Conservation (phyloP, 2,329 filamentous ascomycete genomes). For the Sarocladiaceae sp. region DNA sequence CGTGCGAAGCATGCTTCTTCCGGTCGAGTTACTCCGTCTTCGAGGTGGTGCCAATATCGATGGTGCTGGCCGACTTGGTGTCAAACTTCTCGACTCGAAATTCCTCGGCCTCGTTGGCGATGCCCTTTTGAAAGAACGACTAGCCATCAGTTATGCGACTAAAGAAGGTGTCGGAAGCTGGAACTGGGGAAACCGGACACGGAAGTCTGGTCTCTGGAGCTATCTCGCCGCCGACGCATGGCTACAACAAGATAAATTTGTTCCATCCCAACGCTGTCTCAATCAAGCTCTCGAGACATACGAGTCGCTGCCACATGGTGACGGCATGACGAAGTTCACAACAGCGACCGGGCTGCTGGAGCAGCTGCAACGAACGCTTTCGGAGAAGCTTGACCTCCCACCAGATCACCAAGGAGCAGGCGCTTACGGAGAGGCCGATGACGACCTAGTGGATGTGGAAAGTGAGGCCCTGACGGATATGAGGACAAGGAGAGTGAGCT, state of each 20-base stretch:
- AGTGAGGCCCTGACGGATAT: slow-evolving; percentile 44
- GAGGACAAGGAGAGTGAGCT: slow-evolving; percentile 48
- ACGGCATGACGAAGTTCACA: slow-evolving; percentile 48
- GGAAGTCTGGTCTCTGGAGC: slow-evolving; percentile 90
- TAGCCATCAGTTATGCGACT: slow-evolving; percentile 78
- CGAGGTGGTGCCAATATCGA: slow-evolving; percentile 78
- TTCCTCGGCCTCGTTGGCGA: slow-evolving; percentile 73
- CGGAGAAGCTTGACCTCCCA: slow-evolving; percentile 38
- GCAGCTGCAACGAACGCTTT: slow-evolving; percentile 45
- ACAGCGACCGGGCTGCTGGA: slow-evolving; percentile 49
- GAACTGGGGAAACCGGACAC: slow-evolving; percentile 64
- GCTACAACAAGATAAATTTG: slow-evolving; percentile 70
- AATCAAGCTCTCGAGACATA: slow-evolving; percentile 62
- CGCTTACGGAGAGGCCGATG: slow-evolving; percentile 24
- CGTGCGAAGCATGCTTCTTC: slow-evolving; percentile 69
- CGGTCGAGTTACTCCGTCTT: slow-evolving; percentile 76
- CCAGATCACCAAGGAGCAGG: slow-evolving; percentile 21
- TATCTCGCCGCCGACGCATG: slow-evolving; percentile 80
- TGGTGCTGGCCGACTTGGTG: slow-evolving; percentile 82
- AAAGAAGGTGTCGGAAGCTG: slow-evolving; percentile 64
- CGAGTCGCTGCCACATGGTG: slow-evolving; percentile 41
- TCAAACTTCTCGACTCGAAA: slow-evolving; percentile 72
- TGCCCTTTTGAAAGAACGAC: slow-evolving; percentile 78
- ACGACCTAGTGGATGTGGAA: slow-evolving; percentile 41
- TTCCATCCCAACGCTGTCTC: slow-evolving; percentile 74